Percentiles rank a stretch among this genome's conserved stretches.
phyloP scores from a whole-genome alignment of 2,329 filamentous ascomycete genomes.

The Botrytis squamosa region DNA sequence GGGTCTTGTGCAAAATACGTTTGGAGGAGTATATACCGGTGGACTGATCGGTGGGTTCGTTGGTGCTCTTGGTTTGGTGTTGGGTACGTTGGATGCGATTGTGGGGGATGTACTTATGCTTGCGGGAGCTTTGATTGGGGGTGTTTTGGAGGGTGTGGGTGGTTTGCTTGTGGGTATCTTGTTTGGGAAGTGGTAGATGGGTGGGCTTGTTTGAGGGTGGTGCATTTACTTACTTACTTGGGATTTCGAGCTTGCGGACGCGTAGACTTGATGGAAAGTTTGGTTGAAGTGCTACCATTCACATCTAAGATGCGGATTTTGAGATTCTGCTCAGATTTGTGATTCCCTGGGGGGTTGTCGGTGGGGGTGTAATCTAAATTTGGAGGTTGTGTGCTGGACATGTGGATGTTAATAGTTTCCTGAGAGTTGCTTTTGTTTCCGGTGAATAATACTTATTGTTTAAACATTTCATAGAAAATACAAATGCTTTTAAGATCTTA shows the following conservation, averaged over 20 bases:
- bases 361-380: background rate
- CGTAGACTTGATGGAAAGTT: background rate
- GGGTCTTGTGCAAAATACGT: background rate
- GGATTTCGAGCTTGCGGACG: background rate
- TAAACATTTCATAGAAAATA: background rate
- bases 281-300: background rate
- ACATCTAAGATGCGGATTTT: background rate
- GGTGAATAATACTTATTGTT: background rate
- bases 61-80: background rate
- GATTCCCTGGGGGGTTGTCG: background rate
- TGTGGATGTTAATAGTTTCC: background rate
- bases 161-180: background rate
- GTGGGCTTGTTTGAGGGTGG: background rate
- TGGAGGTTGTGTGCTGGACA: fast-evolving
- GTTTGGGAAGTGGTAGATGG: background rate
- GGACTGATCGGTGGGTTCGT: background rate
- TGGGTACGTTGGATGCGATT: background rate
- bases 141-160: background rate
- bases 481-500: background rate
- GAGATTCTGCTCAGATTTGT: background rate
- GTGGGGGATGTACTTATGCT: background rate
- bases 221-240: background rate
- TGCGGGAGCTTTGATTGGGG: background rate
- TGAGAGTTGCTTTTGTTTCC: background rate
- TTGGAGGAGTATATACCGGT: background rate